Conservation (phyloP, 75 land plant genomes). For the Larix kaempferi region DNA sequence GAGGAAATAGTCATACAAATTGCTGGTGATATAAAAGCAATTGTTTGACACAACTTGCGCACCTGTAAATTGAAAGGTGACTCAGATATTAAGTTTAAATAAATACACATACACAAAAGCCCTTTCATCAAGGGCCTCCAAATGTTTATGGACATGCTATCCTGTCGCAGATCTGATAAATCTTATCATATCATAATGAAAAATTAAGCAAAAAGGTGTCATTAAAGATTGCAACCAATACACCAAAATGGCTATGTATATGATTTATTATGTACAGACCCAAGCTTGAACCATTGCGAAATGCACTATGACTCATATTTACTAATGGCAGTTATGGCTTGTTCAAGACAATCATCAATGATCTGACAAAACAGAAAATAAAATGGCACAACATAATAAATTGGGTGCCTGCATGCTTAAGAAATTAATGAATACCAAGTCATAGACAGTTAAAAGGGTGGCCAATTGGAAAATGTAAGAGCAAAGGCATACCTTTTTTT, state of each 20-base stretch:
- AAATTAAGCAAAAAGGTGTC: background rate
- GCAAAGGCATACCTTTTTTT: too few species aligned
- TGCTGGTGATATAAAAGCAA: conserved; percentile 93
- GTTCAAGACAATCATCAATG: background rate
- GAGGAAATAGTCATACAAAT: conserved; percentile 78
- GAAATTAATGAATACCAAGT: background rate
- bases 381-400: background rate
- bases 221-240: background rate
- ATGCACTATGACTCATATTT: background rate
- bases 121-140: background rate
- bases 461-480: background rate
- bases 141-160: background rate
- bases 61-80: conserved; percentile 49
- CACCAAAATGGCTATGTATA: background rate
- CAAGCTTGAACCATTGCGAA: background rate
- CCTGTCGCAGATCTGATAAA: background rate
- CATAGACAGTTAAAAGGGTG: background rate
- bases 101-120: background rate
- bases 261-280: background rate
- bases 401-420: background rate
- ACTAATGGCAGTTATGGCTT: background rate
- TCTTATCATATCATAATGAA: background rate
- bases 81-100: background rate
- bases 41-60: conserved; percentile 89
- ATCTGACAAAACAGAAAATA: background rate